phyloP scores from a whole-genome alignment of 176 grass and related monocot species.

The Cenchrus americanus region DNA sequence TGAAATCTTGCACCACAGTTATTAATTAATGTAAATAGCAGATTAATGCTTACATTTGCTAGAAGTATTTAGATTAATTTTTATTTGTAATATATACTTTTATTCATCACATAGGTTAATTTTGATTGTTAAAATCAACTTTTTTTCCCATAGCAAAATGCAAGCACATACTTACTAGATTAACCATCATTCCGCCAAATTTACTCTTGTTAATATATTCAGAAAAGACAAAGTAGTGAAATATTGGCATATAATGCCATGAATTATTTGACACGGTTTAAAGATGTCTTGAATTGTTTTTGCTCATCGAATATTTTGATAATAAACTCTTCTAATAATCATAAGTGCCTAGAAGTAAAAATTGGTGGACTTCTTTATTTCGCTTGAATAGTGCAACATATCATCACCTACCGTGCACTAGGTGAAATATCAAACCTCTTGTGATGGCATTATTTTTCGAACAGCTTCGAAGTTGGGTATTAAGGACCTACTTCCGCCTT shows the following conservation, averaged over 20 bases:
- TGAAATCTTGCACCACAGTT: too few species aligned
- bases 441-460: not conserved
- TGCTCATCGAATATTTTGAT: not conserved
- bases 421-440: not conserved
- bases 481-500: conserved; percentile 56
- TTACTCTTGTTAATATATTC: not conserved
- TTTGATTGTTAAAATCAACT: too few species aligned
- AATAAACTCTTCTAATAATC: not conserved
- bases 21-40: too few species aligned
- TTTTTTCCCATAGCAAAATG: too few species aligned
- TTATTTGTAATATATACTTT: too few species aligned
- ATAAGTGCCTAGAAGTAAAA: not conserved
- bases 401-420: too few species aligned
- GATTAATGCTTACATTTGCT: too few species aligned
- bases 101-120: too few species aligned
- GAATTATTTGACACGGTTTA: not conserved
- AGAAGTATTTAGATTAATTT: too few species aligned
- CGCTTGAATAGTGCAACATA: not conserved
- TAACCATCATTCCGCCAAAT: too few species aligned
- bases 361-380: not conserved
- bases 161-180: too few species aligned
- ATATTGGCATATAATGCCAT: not conserved
- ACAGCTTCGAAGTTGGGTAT: conserved; percentile 53
- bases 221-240: not conserved
- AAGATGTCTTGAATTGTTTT: not conserved